These are phyloP conservation scores for Blumeriella jaapii DNA, from an alignment of 2,329 filamentous ascomycete genomes.

Conservation along the genomic window DNA sequence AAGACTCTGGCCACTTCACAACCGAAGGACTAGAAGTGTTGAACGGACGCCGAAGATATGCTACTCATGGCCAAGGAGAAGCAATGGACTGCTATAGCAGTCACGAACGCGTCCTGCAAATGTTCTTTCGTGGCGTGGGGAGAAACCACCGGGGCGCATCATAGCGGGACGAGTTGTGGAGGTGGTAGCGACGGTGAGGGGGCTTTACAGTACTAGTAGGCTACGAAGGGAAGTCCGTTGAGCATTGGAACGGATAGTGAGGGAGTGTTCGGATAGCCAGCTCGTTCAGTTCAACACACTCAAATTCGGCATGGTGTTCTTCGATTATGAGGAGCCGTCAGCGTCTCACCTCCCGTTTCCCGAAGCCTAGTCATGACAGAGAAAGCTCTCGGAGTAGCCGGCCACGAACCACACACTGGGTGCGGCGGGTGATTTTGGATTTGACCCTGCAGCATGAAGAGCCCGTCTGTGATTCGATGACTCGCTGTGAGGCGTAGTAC, in stretches of 20 bases:
- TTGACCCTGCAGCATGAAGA: constrained; percentile 22
- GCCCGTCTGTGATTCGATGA: constrained; percentile 24
- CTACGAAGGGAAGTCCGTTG: constrained; percentile 23
- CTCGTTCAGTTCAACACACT: constrained; percentile 30
- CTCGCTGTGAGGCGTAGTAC: constrained; percentile 21
- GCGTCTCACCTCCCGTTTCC: constrained; percentile 29
- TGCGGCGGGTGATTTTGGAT: constrained; percentile 23
- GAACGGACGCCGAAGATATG: constrained; percentile 27
- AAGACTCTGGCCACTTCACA: constrained; percentile 23
- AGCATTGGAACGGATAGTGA: constrained; percentile 26
- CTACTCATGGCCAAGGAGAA: constrained; percentile 27
- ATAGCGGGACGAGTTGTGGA: constrained; percentile 21
- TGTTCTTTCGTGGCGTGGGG: constrained; percentile 39
- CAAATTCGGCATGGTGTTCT: constrained; percentile 29
- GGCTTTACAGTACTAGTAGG: constrained; percentile 19
- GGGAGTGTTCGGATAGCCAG: constrained; percentile 30
- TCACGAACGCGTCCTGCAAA: constrained; percentile 43
- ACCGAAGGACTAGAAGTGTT: constrained; percentile 40
- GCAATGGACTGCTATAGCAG: constrained; percentile 39
- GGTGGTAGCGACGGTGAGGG: constrained; percentile 25
- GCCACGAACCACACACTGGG: constrained; percentile 29
- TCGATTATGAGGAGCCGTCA: constrained; percentile 28
- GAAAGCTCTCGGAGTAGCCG: constrained; percentile 26
- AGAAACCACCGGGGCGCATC: constrained; percentile 26
- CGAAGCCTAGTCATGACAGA: constrained; percentile 27